phyloP scores from a whole-genome alignment of 805 yeast species.

The Metschnikowia vanudenii region DNA sequence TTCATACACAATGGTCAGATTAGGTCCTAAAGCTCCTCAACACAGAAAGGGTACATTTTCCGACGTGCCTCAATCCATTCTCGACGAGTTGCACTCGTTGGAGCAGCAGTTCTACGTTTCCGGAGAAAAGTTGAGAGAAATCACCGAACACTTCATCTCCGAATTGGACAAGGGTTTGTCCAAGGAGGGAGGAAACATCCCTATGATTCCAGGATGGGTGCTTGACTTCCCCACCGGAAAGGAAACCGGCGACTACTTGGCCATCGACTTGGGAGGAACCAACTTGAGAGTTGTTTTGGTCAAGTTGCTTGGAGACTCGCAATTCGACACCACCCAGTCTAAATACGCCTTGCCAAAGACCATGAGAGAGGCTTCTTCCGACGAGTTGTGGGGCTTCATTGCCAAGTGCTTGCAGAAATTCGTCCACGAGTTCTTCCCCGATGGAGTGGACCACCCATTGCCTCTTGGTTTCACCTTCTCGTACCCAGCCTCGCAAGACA shows the following conservation, averaged over 20 bases:
- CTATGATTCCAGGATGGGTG: constrained; percentile 98
- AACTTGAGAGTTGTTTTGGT: constrained; percentile 91
- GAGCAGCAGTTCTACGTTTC: constrained; percentile 64
- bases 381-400: constrained; percentile 80
- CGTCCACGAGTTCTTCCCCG: constrained; percentile 63
- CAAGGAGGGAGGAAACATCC: constrained; percentile 78
- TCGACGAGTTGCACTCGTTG: constrained; percentile 54
- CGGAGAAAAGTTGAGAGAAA: constrained; percentile 55
- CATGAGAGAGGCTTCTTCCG: constrained; percentile 76
- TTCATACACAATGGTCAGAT: constrained; percentile 59
- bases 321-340: constrained; percentile 83
- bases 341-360: constrained; percentile 76
- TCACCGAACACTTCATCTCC: constrained; percentile 70
- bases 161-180: constrained; percentile 84
- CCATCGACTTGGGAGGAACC: constrained; percentile 97
- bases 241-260: constrained; percentile 86
- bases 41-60: constrained; percentile 63
- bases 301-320: constrained; percentile 75
- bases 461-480: constrained; percentile 95
- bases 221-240: constrained; percentile 89
- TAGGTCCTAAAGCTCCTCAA: constrained; percentile 83
- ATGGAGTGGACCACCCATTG: constrained; percentile 54
- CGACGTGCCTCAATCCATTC: constrained; percentile 64
- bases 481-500: constrained; percentile 81
- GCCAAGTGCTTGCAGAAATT: constrained; percentile 78